Percentiles rank a stretch among this genome's conserved stretches.
Conservation (phyloP, 305 asterid genomes). For the Fraxinus nigra region DNA sequence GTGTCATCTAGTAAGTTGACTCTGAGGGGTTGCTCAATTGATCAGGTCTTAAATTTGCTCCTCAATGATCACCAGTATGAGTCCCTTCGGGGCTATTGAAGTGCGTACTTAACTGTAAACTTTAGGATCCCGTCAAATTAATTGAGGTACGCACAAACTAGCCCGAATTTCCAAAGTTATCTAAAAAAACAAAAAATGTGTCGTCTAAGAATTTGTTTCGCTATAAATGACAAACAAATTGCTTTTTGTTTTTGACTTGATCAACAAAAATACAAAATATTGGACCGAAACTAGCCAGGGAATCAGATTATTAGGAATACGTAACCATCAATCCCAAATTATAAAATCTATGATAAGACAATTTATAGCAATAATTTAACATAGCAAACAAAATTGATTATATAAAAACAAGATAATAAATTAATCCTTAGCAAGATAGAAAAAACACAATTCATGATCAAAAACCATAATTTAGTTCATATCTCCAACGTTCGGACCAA, state of each 20-base stretch:
- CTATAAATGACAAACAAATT: background rate
- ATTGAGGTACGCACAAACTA: no score
- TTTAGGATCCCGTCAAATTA: no score
- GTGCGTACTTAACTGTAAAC: no score
- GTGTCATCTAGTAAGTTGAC: no score
- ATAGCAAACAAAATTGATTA: background rate
- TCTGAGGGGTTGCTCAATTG: no score
- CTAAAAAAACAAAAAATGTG: no score
- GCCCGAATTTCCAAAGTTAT: no score
- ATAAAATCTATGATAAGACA: conserved; percentile 22
- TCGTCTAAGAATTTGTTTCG: no score
- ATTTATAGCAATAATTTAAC: background rate
- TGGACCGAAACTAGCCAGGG: conserved; percentile 2
- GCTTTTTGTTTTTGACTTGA: background rate
- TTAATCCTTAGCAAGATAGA: background rate
- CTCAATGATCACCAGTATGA: no score
- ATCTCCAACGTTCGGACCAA: conserved; percentile 12
- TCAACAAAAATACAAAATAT: conserved; percentile 6
- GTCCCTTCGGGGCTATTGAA: no score
- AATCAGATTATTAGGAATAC: conserved; percentile 31
- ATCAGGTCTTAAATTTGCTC: no score
- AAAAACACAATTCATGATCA: background rate
- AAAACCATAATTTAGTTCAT: background rate
- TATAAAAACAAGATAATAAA: background rate
- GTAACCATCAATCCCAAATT: conserved; percentile 33